Conservation (phyloP, 805 yeast species). For the Hanseniaspora lachancei region DNA sequence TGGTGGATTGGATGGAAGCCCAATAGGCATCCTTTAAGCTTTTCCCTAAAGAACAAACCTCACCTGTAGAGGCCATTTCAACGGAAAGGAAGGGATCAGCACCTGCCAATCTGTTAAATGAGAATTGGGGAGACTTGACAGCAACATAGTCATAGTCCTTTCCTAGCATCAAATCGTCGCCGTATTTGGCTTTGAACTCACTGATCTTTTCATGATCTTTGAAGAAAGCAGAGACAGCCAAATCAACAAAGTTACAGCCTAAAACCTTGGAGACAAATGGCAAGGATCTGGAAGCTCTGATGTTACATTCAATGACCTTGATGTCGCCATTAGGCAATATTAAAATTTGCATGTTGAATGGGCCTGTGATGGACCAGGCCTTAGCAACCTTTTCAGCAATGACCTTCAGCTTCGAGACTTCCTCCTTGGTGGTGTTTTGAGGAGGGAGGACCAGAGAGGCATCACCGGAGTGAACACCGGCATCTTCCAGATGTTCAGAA, state of each 20-base stretch:
- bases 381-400: slow-evolving; percentile 94
- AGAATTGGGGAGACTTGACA: slow-evolving; percentile 95
- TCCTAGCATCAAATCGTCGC: slow-evolving; percentile 53
- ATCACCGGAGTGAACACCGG: slow-evolving; percentile 99
- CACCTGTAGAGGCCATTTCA: slow-evolving; percentile 99
- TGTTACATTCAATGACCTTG: slow-evolving; percentile 96
- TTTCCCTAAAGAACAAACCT: slow-evolving; percentile 90
- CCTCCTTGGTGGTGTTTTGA: slow-evolving; percentile 83
- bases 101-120: slow-evolving; percentile 95
- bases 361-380: slow-evolving; percentile 93
- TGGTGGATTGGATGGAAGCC: slow-evolving; percentile 92
- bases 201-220: slow-evolving; percentile 42
- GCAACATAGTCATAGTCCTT: slow-evolving; percentile 72
- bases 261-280: slow-evolving; percentile 96
- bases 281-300: slow-evolving; percentile 98
- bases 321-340: slow-evolving; percentile 80
- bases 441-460: slow-evolving; percentile 96
- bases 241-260: slow-evolving; percentile 89
- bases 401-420: slow-evolving; percentile 78
- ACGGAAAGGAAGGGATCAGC: slow-evolving; percentile 99
- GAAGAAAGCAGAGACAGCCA: slow-evolving; percentile 78
- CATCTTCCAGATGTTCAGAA: slow-evolving; percentile 96
- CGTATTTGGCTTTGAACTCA: slow-evolving; percentile 8
- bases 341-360: slow-evolving; percentile 91
- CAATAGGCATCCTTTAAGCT: slow-evolving; percentile 85